phyloP scores from a whole-genome alignment of 73 alveolate species.

The Stentor coeruleus region DNA sequence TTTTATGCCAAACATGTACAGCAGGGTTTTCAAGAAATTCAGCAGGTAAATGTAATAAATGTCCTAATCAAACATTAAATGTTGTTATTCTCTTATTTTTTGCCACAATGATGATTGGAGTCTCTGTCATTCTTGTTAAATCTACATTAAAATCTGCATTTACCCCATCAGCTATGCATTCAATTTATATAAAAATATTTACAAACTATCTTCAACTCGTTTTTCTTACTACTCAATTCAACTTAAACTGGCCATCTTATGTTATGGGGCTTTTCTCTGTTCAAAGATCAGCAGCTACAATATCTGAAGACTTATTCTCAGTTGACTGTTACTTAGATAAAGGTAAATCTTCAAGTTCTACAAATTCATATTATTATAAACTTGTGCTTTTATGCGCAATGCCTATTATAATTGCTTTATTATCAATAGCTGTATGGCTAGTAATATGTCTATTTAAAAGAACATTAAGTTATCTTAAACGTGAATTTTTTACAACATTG shows the following conservation, averaged over 20 bases:
- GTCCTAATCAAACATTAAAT: slow-evolving; percentile 46
- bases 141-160: slow-evolving; percentile 40
- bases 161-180: slow-evolving; percentile 28
- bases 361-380: slow-evolving; percentile 28
- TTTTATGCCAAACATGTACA: slow-evolving; percentile 58
- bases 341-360: slow-evolving; percentile 33
- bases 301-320: background rate
- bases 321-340: slow-evolving; percentile 47
- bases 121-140: slow-evolving; percentile 32
- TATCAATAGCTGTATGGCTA: slow-evolving; percentile 33
- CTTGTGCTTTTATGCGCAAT: slow-evolving; percentile 36
- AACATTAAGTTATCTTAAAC: slow-evolving; percentile 32
- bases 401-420: slow-evolving; percentile 33
- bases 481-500: slow-evolving; percentile 37
- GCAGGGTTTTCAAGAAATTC: slow-evolving; percentile 55
- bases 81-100: slow-evolving; percentile 34
- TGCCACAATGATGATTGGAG: slow-evolving; percentile 16
- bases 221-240: slow-evolving; percentile 46
- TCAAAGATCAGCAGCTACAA: background rate
- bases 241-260: slow-evolving; percentile 57
- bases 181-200: slow-evolving; percentile 56
- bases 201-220: slow-evolving; percentile 53
- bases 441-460: slow-evolving; percentile 24
- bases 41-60: slow-evolving; percentile 38
- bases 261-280: background rate